Evolutionary conservation across 2,329 filamentous ascomycete species (phyloP), one percentile per base, ranked within the genome.

Genomic region (Colletotrichum cordylinicola): DNA sequence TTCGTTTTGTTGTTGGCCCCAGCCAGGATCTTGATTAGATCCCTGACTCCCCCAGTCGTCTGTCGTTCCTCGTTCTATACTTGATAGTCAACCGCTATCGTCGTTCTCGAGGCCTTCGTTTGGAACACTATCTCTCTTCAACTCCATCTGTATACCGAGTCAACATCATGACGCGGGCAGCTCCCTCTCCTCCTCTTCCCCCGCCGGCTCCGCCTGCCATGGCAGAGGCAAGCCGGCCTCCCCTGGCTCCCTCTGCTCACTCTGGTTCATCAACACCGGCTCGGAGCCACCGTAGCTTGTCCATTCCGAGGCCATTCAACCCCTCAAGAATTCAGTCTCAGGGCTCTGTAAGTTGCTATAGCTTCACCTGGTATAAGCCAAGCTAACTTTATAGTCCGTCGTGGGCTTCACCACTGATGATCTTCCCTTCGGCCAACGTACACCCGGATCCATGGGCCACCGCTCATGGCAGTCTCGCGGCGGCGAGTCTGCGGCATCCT

Each of bases 401-500:
- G 82, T 82, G 24, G 81, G 79, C 3, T 83, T 84, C 74, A 82
- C 82, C 60, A 62, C 72, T 7, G 73, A 76, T 13, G 76, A 78
- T 33, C 64, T 85, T 9, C 81, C 80, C 0, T 81, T 82, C 1
- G 83, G 82, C 13, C 79, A 79, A 3, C 82, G 81, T 33, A 83
- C 82, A 2, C 83, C 84, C 1, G 78, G 80, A 7, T 85, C 84
- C 2, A 37, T 60, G 24, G 78, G 79, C 21, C 80, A 82, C 12
- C 78, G 74, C 4, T 85, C 83, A 8, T 84, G 82, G 81, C 79
- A 81, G 8, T 83, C 83, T 21, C 80, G 82, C 6, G 81, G 81
- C 31, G 77, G 79, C 69, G 81, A 84, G 64, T 85, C 83, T 15
- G 83, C 80, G 72, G 78, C 79, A 8, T 85, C 84, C 2, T 84